phyloP scores from a whole-genome alignment of 306 rosid genomes.

The Cotoneaster glaucophyllus region DNA sequence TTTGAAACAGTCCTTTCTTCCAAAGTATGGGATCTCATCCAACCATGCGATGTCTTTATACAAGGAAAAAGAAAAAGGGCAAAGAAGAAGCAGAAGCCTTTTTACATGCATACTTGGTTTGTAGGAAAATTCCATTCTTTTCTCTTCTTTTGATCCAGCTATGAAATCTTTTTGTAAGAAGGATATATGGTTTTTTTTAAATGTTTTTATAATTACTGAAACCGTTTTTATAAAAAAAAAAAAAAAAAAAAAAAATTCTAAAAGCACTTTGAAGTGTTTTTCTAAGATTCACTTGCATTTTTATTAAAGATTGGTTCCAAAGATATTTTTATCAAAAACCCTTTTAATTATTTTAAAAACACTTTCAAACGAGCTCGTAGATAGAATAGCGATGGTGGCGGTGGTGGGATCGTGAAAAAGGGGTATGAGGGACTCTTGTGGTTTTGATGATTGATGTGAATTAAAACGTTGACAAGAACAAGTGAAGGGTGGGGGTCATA shows the following conservation, averaged over 20 bases:
- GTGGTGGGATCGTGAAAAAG: conserved; percentile 29
- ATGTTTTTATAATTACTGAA: too few relatives aligned
- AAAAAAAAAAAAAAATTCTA: too few relatives aligned
- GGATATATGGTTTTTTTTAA: not conserved
- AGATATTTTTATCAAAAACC: too few relatives aligned
- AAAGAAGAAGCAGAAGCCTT: conserved; percentile 9
- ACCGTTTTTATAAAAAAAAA: too few relatives aligned
- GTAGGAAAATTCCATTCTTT: conserved; percentile 19
- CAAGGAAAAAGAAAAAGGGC: not conserved
- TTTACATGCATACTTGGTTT: conserved; percentile 12
- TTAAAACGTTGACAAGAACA: conserved; percentile 4
- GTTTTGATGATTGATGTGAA: not conserved
- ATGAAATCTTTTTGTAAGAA: conserved; percentile 8
- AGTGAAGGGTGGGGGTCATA: conserved; percentile 19
- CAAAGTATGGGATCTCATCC: not conserved
- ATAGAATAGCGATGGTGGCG: not conserved
- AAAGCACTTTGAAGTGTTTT: too few relatives aligned
- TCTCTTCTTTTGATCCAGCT: conserved; percentile 6
- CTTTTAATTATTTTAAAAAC: too few relatives aligned
- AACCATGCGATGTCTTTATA: not conserved
- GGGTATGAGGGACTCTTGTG: conserved; percentile 12
- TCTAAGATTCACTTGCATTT: too few relatives aligned
- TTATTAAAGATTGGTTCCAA: fast-evolving
- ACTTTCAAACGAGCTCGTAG: too few relatives aligned
- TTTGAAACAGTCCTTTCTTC: not conserved